Evolutionary conservation across 2,329 filamentous ascomycete species (phyloP).

Genomic region (Byssothecium circinans): DNA sequence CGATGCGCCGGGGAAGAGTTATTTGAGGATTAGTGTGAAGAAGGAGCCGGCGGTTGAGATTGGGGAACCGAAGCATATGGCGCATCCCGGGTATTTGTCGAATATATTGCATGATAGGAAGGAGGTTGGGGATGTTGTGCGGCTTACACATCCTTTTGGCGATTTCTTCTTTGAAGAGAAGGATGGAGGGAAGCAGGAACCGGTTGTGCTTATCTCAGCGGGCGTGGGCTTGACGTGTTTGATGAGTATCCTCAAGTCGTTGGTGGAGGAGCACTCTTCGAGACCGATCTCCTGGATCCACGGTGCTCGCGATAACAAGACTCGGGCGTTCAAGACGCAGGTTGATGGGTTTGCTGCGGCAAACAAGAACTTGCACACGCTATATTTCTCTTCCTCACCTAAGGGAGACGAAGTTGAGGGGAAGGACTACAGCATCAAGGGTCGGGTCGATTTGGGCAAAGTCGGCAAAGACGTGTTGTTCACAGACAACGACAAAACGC

Average conservation of each 20-base stretch:
- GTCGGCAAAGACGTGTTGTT: slow-evolving; percentile 61
- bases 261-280: slow-evolving; percentile 37
- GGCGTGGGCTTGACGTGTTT: slow-evolving; percentile 71
- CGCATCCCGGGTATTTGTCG: slow-evolving; percentile 66
- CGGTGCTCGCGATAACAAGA: slow-evolving; percentile 54
- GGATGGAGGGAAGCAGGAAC: slow-evolving; percentile 46
- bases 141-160: slow-evolving; percentile 66
- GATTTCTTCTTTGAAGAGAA: slow-evolving; percentile 63
- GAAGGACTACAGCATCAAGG: slow-evolving; percentile 61
- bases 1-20: slow-evolving; percentile 61
- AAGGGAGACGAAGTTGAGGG: slow-evolving; percentile 50
- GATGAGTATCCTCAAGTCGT: slow-evolving; percentile 64
- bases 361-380: slow-evolving; percentile 53
- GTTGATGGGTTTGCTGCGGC: slow-evolving; percentile 49
- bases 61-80: slow-evolving; percentile 49
- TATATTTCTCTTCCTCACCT: slow-evolving; percentile 62
- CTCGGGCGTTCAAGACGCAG: slow-evolving; percentile 59
- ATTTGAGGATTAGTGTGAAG: slow-evolving; percentile 74
- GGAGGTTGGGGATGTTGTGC: slow-evolving; percentile 62
- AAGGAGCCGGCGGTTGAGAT: slow-evolving; percentile 59
- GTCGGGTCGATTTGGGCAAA: slow-evolving; percentile 61
- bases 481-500: slow-evolving; percentile 55
- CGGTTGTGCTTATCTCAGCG: slow-evolving; percentile 67
- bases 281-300: slow-evolving; percentile 66
- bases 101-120: slow-evolving; percentile 68